Base-by-base conservation (phyloP, 768 basidiomycete species). In the Rhodosporidiobolus sp. region DNA sequence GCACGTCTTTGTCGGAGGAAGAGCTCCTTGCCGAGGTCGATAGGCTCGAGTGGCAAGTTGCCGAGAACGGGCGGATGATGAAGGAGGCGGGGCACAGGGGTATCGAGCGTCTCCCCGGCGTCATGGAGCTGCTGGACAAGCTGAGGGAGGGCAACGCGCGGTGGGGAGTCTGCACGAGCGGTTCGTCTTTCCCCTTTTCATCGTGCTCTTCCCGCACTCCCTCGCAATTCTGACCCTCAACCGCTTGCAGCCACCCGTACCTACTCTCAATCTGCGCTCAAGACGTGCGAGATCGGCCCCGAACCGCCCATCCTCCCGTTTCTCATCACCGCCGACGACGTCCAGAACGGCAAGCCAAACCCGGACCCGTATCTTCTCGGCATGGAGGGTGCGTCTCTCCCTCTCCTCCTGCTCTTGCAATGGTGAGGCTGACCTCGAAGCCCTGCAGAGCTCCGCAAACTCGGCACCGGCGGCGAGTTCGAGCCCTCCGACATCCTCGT, bases 141-240 rank as follows among this genome's bases (percentile, higher is more conserved):
- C 89, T 90, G 63, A 52, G 79, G 34, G 73, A 61, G 9, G 82
- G 78, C 34, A 86, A 86, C 26, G 88, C 90, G 28, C 84, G 84
- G 52, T 94, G 91, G 90, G 90, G 90, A 6, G 90, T 94, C 78
- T 90, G 91, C 46, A 93, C 92, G 12, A 92, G 90, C 55, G 87
- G 91, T 88, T 77, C 76, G 81, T 72, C n/a, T 12, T 35, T 30
- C 43, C 30, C 19, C 55, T 32, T 10, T 8, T n/a, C n/a, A n/a
- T n/a, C n/a, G n/a, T n/a, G n/a, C n/a, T n/a, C n/a, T n/a, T n/a
- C n/a, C n/a, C n/a, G n/a, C n/a, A n/a, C n/a, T n/a, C n/a, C n/a
- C n/a, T n/a, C n/a, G n/a, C n/a, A n/a, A n/a, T n/a, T n/a, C 28
- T 32, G 26, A 46, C 57, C 54, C 53, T 46, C 26, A 58, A 56